phyloP scores from a whole-genome alignment of 331 rosid genomes.

The Arachis monticola region DNA sequence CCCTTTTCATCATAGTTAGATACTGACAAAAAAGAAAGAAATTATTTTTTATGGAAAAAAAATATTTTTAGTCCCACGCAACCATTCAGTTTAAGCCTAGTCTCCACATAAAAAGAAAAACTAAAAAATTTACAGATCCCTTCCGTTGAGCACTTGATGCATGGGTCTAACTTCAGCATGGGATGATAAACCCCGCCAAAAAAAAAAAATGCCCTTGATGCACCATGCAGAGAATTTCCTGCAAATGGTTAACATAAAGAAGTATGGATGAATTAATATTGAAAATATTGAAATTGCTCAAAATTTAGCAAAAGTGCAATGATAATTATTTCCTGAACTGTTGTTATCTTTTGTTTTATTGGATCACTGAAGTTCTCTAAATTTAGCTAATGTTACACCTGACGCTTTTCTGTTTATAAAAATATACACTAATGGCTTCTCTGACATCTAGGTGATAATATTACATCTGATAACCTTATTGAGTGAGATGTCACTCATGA shows the following conservation, averaged over 20 bases:
- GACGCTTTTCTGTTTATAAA: no score
- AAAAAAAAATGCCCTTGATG: neutral
- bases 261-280: neutral
- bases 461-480: no score
- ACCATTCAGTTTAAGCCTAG: neutral
- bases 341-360: no score
- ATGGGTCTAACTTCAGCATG: constrained; percentile 17
- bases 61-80: no score
- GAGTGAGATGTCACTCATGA: no score
- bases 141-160: constrained; percentile 30
- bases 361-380: no score
- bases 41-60: no score
- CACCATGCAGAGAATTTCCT: constrained; percentile 6
- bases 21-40: no score
- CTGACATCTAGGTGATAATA: no score
- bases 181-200: neutral
- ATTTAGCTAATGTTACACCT: no score
- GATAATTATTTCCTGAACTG: constrained; percentile 3
- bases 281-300: constrained; percentile 7
- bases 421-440: no score
- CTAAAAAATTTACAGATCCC: constrained; percentile 40
- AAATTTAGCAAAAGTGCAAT: neutral
- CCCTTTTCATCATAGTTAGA: no score
- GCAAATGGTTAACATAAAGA: constrained; percentile 11
- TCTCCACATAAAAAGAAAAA: neutral